Evolutionary conservation across 345 rosid species (phyloP).

Genomic region (Euphorbia lathyris): DNA sequence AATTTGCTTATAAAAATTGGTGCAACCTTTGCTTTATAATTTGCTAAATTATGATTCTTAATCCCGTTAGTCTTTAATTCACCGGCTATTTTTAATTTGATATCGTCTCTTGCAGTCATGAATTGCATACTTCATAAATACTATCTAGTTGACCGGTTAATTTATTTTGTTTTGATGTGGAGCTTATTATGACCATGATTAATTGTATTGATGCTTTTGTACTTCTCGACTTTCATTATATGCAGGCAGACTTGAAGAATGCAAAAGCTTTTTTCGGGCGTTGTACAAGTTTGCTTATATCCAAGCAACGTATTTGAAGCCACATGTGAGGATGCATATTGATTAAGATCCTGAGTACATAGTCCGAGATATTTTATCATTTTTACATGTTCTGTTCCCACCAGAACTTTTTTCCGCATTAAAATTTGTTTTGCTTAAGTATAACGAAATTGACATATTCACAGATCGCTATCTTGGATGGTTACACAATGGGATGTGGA

Average conservation of each 20-base stretch:
- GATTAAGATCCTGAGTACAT: constrained; percentile 9
- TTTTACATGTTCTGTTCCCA: neutral
- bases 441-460: constrained; percentile 7
- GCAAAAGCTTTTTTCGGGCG: constrained; percentile 54
- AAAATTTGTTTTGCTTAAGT: neutral
- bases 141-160: neutral
- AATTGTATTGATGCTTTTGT: constrained; percentile 19
- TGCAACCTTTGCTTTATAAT: neutral
- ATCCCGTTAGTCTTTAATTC: neutral
- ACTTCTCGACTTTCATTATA: constrained; percentile 10
- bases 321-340: constrained; percentile 58
- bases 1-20: neutral
- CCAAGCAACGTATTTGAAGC: constrained; percentile 85
- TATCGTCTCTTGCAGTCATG: neutral
- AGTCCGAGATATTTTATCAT: neutral
- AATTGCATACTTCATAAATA: neutral
- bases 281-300: constrained; percentile 78
- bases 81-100: neutral
- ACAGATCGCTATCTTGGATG: constrained; percentile 82
- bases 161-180: neutral
- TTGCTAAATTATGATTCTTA: neutral
- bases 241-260: constrained; percentile 71
- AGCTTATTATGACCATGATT: neutral
- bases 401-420: neutral
- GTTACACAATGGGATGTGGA: constrained; percentile 73